Base-by-base conservation (phyloP, 805 yeast species). In the Sungouiozyma ichnusensis region DNA sequence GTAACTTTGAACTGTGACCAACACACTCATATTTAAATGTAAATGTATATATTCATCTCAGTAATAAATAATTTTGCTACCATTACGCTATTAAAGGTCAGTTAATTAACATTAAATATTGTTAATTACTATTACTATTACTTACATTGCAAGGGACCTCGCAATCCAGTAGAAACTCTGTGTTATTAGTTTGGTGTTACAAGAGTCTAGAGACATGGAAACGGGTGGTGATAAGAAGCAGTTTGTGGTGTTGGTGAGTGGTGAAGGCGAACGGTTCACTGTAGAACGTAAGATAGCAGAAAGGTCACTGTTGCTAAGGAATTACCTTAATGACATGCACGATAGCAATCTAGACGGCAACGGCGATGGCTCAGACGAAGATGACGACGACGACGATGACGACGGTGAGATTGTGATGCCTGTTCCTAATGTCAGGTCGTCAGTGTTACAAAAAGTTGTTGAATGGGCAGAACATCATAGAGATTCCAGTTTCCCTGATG, bases 401-500 rank as follows among this genome's bases (percentile, higher is more conserved):
- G 81, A 74, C 35, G 84, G 77, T 42, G 82, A 79, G 34, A 77
- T 79, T 49, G 84, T 78, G 46, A 82, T 90, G 54, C 97, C 97
- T 32, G 77, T 87, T 11, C 95, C 95, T 33, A 87, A 85, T 56
- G 96, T 87, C 32, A 72, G 90, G 50, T 82, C 94, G 8, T 79
- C 82, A 15, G 95, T 90, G 16, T 71, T 90, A 65, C 77, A 82
- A 61, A 86, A 87, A 59, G 90, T 90, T n/a, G 70, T 90, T 41
- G 95, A 90, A 60, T 90, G 96, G 94, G 87, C 96, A 55, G 94
- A 85, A 57, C 92, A 90, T 62, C 96, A 90, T 69, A 83, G 81
- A 62, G 87, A 85, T 58, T 74, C 83, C 8, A 70, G 69, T 16
- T 80, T 80, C 63, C 84, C 85, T 16, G 86, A 79, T 48, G 88